Base-by-base conservation (phyloP, 176 grass and related monocot genomes). In the Echinochloa phyllopogon region DNA sequence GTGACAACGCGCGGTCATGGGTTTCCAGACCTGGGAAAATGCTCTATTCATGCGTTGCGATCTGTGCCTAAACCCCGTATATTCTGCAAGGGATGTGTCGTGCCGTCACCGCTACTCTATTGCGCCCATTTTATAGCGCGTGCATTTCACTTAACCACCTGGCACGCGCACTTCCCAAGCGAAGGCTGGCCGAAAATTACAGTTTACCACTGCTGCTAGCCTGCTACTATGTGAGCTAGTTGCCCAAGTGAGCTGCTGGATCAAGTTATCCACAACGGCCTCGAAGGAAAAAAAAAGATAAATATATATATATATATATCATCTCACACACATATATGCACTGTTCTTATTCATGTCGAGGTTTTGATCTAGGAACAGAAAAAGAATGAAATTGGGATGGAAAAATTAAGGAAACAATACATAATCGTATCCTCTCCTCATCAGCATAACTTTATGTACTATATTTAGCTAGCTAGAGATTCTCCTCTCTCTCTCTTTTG, bases 71-170 rank as follows among this genome's bases (percentile, higher is more conserved):
- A 47, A 83, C 63, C 71, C 85, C 65, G 33, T 29, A 42, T 86
- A 51, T 69, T 36, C 79, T 77, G 79, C 20, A 67, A 77, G n/a
- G 66, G 66, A 86, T 69, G n/a, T 25, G 77, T 73, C 88, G 85
- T 91, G 89, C 70, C 85, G 82, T 88, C 82, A 37, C 82, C 53
- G 85, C 72, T 85, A 82, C 85, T 85, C 82, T 45, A 55, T 68
- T 80, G 79, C 75, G 37, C n/a, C 18, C 29, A 68, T 65, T 52
- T 42, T 65, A 61, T 68, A 44, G 70, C 74, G 43, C 82, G 60
- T 81, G 33, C 57, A 23, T 33, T 33, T 66, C 50, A 85, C 87
- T 89, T 75, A 60, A 84, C 74, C 13, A 53, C 74, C 73, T 52
- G 47, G 20, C 11, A 17, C 56, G 50, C 44, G 65, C 74, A 64